Conservation (phyloP, 352 stramenopile genomes). For the Globisporangium okanoganense region DNA sequence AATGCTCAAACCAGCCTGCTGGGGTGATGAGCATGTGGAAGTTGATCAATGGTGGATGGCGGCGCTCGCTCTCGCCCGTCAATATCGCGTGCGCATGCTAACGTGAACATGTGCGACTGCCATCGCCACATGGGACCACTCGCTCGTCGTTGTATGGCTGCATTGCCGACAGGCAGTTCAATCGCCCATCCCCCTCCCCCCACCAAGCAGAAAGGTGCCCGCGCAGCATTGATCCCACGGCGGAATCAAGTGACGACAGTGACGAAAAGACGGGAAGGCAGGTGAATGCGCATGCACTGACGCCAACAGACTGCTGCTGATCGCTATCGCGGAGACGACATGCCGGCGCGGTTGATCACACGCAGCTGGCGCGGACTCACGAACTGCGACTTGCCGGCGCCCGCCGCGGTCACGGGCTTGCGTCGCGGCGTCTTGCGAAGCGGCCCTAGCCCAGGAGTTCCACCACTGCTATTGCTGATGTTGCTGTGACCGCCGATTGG, state of each 20-base stretch:
- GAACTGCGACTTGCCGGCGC: conserved; percentile 31
- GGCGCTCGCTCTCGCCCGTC: not conserved
- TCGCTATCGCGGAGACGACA: conserved; percentile 13
- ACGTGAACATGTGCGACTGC: conserved; percentile 28
- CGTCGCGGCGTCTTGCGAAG: conserved; percentile 47
- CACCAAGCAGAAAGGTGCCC: not conserved
- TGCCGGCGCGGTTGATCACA: conserved; percentile 19
- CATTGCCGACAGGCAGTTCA: not conserved
- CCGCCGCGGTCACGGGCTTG: conserved; percentile 40
- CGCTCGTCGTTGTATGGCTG: not conserved
- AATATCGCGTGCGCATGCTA: not conserved
- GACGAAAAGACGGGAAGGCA: not conserved
- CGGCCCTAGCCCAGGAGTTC: conserved; percentile 10
- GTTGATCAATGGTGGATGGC: conserved; percentile 5
- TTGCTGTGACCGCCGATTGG: conserved; percentile 7
- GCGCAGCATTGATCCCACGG: not conserved
- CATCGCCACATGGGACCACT: conserved; percentile 32
- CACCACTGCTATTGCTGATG: not conserved
- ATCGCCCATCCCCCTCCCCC: not conserved
- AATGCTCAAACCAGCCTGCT: conserved; percentile 15
- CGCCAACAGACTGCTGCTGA: conserved; percentile 6
- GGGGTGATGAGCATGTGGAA: conserved; percentile 10
- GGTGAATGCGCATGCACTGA: conserved; percentile 16
- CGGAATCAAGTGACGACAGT: not conserved
- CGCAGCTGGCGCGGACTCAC: conserved; percentile 43